phyloP scores from a whole-genome alignment of 371 early-diverging fungal species.

The Basidiobolus meristosporus region DNA sequence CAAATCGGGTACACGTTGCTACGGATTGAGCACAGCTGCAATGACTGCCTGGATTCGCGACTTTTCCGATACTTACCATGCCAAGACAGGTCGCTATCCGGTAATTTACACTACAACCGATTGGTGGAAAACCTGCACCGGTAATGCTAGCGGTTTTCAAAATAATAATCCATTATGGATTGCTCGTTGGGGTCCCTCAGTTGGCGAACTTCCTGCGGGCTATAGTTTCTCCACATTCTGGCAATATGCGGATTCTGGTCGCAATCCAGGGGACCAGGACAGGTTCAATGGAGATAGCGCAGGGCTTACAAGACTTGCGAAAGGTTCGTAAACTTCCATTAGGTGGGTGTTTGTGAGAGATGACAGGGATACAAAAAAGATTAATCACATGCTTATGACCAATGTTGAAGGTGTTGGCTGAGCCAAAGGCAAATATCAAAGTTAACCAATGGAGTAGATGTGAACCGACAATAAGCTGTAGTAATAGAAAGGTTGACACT shows the following conservation, averaged over 20 bases:
- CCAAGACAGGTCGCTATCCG: conserved; percentile 5
- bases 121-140: conserved; percentile 9
- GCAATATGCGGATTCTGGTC: conserved; percentile 6
- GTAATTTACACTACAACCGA: conserved; percentile 9
- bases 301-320: conserved; percentile 3
- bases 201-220: conserved; percentile 6
- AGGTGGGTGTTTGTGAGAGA: no score
- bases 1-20: conserved; percentile 5
- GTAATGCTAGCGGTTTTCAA: conserved; percentile 5
- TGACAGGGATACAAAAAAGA: no score
- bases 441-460: no score
- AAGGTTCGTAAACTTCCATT: no score
- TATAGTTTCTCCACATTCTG: conserved; percentile 5
- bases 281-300: conserved; percentile 5
- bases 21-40: conserved; percentile 6
- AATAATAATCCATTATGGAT: conserved; percentile 7
- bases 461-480: no score
- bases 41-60: conserved; percentile 7
- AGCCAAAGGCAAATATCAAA: no score
- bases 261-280: conserved; percentile 5
- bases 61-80: conserved; percentile 7
- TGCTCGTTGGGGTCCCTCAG: conserved; percentile 4
- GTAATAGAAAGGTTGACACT: no score
- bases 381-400: no score
- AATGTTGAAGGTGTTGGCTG: no score